A percentile compares a stretch with the other conserved stretches of the same genome.
Evolutionary conservation across 257 asterid species (phyloP).

Genomic region (Petrea volubilis): DNA sequence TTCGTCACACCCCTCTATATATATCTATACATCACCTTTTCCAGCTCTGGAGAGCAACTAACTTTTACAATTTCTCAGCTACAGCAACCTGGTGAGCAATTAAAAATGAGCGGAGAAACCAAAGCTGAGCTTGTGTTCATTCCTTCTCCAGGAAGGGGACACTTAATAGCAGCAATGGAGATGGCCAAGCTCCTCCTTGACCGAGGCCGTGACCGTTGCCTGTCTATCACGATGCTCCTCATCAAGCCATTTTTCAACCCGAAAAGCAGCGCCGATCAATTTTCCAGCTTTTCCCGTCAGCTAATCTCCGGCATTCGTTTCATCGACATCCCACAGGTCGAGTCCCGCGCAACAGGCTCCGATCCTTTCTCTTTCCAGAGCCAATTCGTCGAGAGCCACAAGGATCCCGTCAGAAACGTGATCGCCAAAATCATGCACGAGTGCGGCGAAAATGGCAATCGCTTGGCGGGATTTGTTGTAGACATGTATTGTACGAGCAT

Average conservation of each 20-base stretch:
- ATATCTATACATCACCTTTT: too few relatives aligned
- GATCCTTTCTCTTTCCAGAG: too few relatives aligned
- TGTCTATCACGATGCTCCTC: constrained; percentile 40
- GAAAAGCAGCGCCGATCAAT: constrained; percentile 18
- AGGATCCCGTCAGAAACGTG: constrained; percentile 20
- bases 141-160: constrained; percentile 43
- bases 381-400: constrained; percentile 29
- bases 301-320: constrained; percentile 29
- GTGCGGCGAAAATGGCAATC: not conserved
- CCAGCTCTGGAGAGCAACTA: too few relatives aligned
- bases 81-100: not conserved
- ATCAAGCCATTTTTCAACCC: constrained; percentile 27
- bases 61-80: too few relatives aligned
- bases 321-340: constrained; percentile 13
- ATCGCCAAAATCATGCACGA: constrained; percentile 9
- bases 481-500: constrained; percentile 27
- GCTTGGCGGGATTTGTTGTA: constrained; percentile 36
- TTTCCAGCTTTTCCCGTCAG: not conserved
- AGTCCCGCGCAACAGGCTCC: not conserved
- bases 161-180: constrained; percentile 36
- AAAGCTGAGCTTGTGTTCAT: constrained; percentile 32
- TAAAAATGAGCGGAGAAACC: not conserved
- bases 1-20: too few relatives aligned
- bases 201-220: constrained; percentile 29
- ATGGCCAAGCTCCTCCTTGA: constrained; percentile 35